These are phyloP conservation scores for Solanum microdontum DNA, from an alignment of 257 asterid genomes.

Conservation along the genomic window DNA sequence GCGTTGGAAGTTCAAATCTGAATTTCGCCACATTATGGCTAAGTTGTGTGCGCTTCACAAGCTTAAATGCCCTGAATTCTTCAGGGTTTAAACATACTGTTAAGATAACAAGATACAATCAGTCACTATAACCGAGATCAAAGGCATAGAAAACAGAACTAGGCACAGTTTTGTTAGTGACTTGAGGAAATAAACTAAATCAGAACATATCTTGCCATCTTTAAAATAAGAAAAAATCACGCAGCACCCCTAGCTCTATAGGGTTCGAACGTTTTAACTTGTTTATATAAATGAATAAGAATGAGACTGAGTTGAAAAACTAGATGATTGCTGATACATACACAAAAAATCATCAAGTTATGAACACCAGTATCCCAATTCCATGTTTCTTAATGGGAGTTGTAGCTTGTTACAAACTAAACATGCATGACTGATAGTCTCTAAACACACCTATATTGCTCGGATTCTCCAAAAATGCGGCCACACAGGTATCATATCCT, in stretches of 20 bases:
- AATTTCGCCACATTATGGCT: constrained; percentile 97
- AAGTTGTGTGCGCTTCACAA: constrained; percentile 71
- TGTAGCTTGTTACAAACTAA: background rate
- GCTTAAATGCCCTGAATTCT: constrained; percentile 74
- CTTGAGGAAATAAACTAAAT: background rate
- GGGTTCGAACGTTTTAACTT: background rate
- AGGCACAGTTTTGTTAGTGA: background rate
- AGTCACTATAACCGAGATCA: background rate
- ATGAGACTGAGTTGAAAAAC: background rate
- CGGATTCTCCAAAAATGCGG: background rate
- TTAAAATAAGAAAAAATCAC: background rate
- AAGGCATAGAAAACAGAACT: background rate
- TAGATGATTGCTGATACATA: background rate
- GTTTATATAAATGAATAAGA: background rate
- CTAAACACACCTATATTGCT: background rate
- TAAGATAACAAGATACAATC: constrained; percentile 1
- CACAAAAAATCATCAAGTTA: background rate
- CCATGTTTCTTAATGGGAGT: background rate
- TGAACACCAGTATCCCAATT: background rate
- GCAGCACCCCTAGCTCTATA: background rate
- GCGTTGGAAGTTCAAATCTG: constrained; percentile 78
- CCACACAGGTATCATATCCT: background rate
- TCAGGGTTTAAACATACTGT: constrained; percentile 81
- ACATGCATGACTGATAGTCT: background rate
- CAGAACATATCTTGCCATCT: background rate